phyloP scores from a whole-genome alignment of 2,329 filamentous ascomycete species.

The Botrytis cinerea region DNA sequence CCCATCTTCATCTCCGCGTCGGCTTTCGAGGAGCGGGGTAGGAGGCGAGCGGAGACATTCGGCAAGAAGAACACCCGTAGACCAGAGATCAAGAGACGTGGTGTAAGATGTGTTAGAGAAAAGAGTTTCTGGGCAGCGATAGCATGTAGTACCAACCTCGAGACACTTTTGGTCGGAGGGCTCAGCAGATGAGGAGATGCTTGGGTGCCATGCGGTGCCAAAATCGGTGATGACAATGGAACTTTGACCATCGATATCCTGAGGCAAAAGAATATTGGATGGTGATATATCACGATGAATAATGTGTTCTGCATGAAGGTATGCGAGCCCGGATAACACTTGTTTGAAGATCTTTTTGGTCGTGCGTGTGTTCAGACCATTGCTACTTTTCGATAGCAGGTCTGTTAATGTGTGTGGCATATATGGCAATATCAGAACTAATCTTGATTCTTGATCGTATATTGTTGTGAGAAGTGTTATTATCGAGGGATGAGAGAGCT shows the following conservation, averaged over 20 bases:
- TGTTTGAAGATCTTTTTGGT: slow-evolving; percentile 57
- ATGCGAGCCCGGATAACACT: slow-evolving; percentile 68
- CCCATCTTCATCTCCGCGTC: slow-evolving; percentile 71
- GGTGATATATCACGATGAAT: slow-evolving; percentile 96
- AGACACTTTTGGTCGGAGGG: slow-evolving; percentile 71
- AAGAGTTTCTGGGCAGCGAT: slow-evolving; percentile 85
- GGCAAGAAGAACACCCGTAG: slow-evolving; percentile 77
- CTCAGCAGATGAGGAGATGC: slow-evolving; percentile 58
- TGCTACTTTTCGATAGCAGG: slow-evolving; percentile 57
- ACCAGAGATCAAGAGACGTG: slow-evolving; percentile 82
- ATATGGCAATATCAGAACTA: slow-evolving; percentile 85
- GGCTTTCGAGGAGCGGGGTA: slow-evolving; percentile 77
- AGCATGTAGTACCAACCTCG: slow-evolving; percentile 90
- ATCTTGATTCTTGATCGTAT: slow-evolving; percentile 66
- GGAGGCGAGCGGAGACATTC: slow-evolving; percentile 63
- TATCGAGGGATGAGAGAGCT: slow-evolving; percentile 58
- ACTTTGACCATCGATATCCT: slow-evolving; percentile 55
- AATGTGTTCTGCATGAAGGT: slow-evolving; percentile 73
- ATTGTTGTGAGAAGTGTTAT: slow-evolving; percentile 75
- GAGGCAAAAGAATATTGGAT: slow-evolving; percentile 75
- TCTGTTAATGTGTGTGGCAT: slow-evolving; percentile 71
- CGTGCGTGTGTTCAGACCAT: slow-evolving; percentile 38
- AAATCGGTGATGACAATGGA: slow-evolving; percentile 87
- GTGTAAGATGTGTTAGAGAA: slow-evolving; percentile 80
- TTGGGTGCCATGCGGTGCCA: slow-evolving; percentile 81